Evolutionary conservation across 306 rosid genomes (phyloP).

Genomic region (Casuarina glauca): DNA sequence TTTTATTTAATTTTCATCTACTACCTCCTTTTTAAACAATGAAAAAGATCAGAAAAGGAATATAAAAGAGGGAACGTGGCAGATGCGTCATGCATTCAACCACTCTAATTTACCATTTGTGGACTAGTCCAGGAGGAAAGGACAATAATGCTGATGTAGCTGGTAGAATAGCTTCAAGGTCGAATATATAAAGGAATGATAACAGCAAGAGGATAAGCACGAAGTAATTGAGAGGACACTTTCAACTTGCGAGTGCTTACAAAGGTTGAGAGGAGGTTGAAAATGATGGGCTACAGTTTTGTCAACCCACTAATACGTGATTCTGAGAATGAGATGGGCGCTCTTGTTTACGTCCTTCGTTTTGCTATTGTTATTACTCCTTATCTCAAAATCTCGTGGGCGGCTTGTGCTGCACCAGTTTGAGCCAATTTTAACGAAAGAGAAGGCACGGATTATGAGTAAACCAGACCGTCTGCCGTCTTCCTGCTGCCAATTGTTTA

Average conservation of each 20-base stretch:
- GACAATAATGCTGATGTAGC: background rate
- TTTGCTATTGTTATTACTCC: no score
- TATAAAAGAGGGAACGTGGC: background rate
- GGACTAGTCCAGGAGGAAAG: background rate
- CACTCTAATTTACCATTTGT: background rate
- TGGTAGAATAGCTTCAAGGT: background rate
- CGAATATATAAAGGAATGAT: background rate
- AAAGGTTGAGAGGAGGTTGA: background rate
- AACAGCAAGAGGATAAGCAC: conserved; percentile 21
- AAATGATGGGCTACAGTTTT: conserved; percentile 6
- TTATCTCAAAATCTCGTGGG: background rate
- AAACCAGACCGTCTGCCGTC: background rate
- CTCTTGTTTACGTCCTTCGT: background rate
- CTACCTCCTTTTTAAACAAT: background rate
- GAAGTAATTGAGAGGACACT: conserved; percentile 22
- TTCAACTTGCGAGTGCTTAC: background rate
- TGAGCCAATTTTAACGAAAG: background rate
- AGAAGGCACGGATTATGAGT: background rate
- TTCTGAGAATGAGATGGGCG: background rate
- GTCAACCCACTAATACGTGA: conserved; percentile 21
- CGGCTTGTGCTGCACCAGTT: background rate
- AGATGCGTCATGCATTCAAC: background rate
- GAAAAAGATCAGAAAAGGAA: background rate
- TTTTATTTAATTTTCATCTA: background rate
- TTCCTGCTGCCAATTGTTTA: background rate